phyloP scores from a whole-genome alignment of 2,329 filamentous ascomycete species.

The Neonectria coccinea region DNA sequence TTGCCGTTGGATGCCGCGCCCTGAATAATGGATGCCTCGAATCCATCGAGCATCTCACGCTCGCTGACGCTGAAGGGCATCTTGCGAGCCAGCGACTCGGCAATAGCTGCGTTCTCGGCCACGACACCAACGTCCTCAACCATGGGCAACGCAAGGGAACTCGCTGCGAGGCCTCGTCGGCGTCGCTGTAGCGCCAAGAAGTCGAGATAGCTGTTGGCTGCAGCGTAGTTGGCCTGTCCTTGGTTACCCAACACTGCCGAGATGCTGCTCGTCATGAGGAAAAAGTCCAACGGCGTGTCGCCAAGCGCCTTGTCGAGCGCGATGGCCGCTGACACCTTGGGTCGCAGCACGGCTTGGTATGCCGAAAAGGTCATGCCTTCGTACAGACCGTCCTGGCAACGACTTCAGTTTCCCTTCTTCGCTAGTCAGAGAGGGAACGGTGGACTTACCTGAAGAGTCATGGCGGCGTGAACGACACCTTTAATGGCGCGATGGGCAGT shows the following conservation, averaged over 20 bases:
- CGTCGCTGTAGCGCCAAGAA: constrained; percentile 33
- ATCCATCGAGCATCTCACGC: constrained; percentile 10
- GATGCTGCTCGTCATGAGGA: constrained; percentile 42
- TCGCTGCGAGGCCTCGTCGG: constrained; percentile 8
- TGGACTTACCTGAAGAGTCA: constrained; percentile 32
- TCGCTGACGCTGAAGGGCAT: constrained; percentile 6
- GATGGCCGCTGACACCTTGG: too few species aligned
- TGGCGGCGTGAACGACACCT: constrained; percentile 40
- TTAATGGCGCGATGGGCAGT: constrained; percentile 29
- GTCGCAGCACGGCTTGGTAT: too few species aligned
- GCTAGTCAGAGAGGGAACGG: not conserved
- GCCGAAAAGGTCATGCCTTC: too few species aligned
- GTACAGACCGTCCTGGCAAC: too few species aligned
- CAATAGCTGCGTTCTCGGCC: constrained; percentile 26
- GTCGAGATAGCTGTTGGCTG: constrained; percentile 48
- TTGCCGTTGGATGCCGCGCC: too few species aligned
- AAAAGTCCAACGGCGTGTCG: constrained; percentile 49
- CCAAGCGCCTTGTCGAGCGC: constrained; percentile 38
- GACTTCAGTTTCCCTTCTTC: constrained; percentile 13
- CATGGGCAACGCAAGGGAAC: constrained; percentile 30
- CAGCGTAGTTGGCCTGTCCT: constrained; percentile 54
- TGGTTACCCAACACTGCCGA: constrained; percentile 50
- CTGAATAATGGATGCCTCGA: constrained; percentile 10
- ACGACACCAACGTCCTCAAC: constrained; percentile 31
- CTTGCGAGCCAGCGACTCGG: constrained; percentile 7